phyloP scores from a whole-genome alignment of 1,284 basidiomycete genomes.

The Rhodotorula sp. region DNA sequence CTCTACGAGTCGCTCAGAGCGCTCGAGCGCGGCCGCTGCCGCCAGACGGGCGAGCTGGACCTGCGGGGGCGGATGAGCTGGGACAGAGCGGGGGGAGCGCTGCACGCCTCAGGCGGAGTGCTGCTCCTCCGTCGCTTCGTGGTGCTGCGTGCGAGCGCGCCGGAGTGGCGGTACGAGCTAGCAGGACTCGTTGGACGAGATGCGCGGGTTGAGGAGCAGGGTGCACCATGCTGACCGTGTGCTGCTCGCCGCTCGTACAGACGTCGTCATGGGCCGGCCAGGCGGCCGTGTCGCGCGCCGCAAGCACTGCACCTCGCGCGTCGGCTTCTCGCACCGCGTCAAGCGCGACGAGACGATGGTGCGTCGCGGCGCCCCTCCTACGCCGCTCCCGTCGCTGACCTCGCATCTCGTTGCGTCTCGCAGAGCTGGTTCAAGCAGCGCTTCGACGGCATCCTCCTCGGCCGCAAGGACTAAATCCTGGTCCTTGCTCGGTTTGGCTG shows the following conservation, averaged over 20 bases:
- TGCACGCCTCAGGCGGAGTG: too few species aligned
- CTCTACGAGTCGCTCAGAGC: too few species aligned
- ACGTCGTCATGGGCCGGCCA: conserved; percentile 95
- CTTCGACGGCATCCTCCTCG: conserved; percentile 86
- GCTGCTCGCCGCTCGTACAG: conserved; percentile 51
- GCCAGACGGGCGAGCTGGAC: too few species aligned
- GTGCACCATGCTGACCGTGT: neutral
- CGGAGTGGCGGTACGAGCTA: neutral
- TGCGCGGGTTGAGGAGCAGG: neutral
- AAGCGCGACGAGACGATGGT: conserved; percentile 58
- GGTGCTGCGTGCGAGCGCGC: too few species aligned
- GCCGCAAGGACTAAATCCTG: conserved; percentile 34
- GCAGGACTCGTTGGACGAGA: neutral
- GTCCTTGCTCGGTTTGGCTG: too few species aligned
- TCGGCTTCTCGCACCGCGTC: conserved; percentile 78
- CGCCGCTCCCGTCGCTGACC: neutral
- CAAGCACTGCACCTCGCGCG: conserved; percentile 82
- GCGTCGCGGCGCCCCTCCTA: neutral
- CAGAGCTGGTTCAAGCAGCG: conserved; percentile 38
- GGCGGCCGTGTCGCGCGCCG: conserved; percentile 88
- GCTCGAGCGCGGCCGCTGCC: too few species aligned
- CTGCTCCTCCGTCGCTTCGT: neutral
- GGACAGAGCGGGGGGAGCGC: too few species aligned
- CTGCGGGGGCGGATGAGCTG: too few species aligned
- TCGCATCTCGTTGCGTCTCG: neutral